Evolutionary conservation across 1,284 basidiomycete species (phyloP), one percentile per base, ranked within the genome.

Genomic region (Naganishia albida): DNA sequence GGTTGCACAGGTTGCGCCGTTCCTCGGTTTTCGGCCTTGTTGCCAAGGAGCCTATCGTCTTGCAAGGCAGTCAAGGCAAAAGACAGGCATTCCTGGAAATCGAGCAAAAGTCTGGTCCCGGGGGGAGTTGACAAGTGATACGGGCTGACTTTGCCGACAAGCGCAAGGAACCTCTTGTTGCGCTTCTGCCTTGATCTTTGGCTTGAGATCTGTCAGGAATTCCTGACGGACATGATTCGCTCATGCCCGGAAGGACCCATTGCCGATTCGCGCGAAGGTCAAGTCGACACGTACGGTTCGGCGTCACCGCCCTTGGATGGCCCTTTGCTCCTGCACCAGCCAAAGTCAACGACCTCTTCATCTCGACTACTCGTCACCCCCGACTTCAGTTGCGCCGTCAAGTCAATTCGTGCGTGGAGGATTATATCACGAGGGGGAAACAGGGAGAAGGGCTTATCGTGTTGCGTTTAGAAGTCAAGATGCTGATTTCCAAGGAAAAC

Each of bases 401-500:
- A 60, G 57, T 60, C 57, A 60, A 60, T 38, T 49, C 34, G 57
- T 60, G 57, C 46, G 57, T 60, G 6, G 6, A 18, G 3, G 43
- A 12, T 18, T 13, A 59, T 20, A 7, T n/a, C 18, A 20, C 23
- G 34, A 23, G n/a, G 18, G 13, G n/a, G n/a, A n/a, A n/a, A n/a
- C 18, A 49, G 6, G 26, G 28, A 30, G 7, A 12, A 28, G 55
- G 57, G 48, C 49, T 49, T 30, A 60, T 34, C 7, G n/a, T 49
- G 30, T 28, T 25, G 46, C 8, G 26, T 40, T 50, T 40, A 60
- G 42, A 48, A 60, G 57, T 60, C 57, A 90, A 78, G 82, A 92
- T 92, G 90, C 87, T 92, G 72, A 91, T 92, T 78, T 83, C 87
- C 73, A 92, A 92, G 83, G 75, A 87, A 79, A 88, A 91, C 84